Evolutionary conservation across 179 eudicot species (phyloP), one percentile per base, ranked within the genome.

Genomic region (Heliamphora pulchella): DNA sequence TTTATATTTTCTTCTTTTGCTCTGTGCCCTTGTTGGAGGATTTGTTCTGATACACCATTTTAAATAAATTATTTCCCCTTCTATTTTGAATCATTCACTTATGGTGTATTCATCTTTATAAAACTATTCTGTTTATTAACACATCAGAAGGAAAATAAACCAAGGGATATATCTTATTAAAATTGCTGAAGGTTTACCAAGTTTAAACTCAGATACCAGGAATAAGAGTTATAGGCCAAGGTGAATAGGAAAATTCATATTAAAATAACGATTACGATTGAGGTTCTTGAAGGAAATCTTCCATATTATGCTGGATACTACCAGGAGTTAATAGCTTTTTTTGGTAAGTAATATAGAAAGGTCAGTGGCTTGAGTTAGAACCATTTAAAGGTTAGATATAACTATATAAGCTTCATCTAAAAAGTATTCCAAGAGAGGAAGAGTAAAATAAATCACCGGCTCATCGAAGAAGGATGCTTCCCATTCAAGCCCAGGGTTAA

Each of bases 401-500:
- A 20, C 14, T 8, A 3, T 1, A 47, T 43, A 71, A 79, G 65
- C 55, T 71, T 78, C 39, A 78, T 14, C 31, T 13, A 46, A 61
- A 31, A 71, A 81, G 54, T 51, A 50, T 44, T 72, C 46, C 77
- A 66, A 77, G 61, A 75, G 50, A 59, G 75, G 44, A 43, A 71
- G 48, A 11, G 64, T 66, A 68, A 57, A 73, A 75, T 22, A 76
- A 82, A 47, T 72, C 85, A 94, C 98, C 96, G 97, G 98, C 81
- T 94, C 98, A 89, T 94, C 98, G 84, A 94, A 94, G 82, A 94
- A 94, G 68, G 96, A 85, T 55, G 98, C 96, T 83, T 94, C 88
- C 97, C 98, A 94, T 74, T 91, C 90, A 76, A 94, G 96, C 75
- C 84, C 92, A 14, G 97, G 96, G 83, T 84, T 93, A 59, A 94